A percentile compares a stretch with the other conserved stretches of the same genome.
These are phyloP conservation scores for Nakaseomyces nivariensis DNA, from an alignment of 1,139 yeast genomes.

Conservation along the genomic window DNA sequence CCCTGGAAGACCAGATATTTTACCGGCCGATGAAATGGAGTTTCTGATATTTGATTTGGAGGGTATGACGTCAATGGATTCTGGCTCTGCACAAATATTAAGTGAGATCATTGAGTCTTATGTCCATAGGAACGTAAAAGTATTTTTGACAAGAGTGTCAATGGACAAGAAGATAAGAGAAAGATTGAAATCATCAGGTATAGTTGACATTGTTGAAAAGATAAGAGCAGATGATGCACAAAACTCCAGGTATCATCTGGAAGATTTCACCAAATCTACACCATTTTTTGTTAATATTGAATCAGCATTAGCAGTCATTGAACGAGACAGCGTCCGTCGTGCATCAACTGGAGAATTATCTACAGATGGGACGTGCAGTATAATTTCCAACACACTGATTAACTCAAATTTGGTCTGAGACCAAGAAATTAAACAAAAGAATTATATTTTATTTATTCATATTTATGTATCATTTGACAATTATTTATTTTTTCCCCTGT, in stretches of 20 bases:
- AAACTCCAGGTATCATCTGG: not conserved
- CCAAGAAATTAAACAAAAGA: not conserved
- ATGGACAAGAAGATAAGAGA: slow-evolving; percentile 32
- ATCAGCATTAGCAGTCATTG: slow-evolving; percentile 13
- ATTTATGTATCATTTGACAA: not conserved
- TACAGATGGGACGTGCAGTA: not conserved
- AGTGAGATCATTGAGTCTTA: slow-evolving; percentile 50
- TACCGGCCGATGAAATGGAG: slow-evolving; percentile 46
- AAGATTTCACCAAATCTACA: not conserved
- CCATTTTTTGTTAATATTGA: slow-evolving; percentile 15
- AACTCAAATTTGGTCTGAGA: slow-evolving; percentile 3
- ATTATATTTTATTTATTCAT: not conserved
- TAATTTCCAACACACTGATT: slow-evolving; percentile 2
- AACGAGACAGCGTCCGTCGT: not conserved
- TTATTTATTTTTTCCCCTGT: too few relatives aligned
- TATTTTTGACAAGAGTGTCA: slow-evolving; percentile 59
- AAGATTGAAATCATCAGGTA: slow-evolving; percentile 29
- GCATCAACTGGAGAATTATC: not conserved
- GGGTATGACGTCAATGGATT: slow-evolving; percentile 82
- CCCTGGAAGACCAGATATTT: slow-evolving; percentile 60
- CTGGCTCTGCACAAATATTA: slow-evolving; percentile 76
- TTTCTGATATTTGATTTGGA: slow-evolving; percentile 71
- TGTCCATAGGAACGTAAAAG: slow-evolving; percentile 44
- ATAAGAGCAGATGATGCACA: not conserved
- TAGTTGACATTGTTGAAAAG: slow-evolving; percentile 19